Evolutionary conservation across 805 yeast species (phyloP).

Genomic region (Wickerhamiella siamensis): DNA sequence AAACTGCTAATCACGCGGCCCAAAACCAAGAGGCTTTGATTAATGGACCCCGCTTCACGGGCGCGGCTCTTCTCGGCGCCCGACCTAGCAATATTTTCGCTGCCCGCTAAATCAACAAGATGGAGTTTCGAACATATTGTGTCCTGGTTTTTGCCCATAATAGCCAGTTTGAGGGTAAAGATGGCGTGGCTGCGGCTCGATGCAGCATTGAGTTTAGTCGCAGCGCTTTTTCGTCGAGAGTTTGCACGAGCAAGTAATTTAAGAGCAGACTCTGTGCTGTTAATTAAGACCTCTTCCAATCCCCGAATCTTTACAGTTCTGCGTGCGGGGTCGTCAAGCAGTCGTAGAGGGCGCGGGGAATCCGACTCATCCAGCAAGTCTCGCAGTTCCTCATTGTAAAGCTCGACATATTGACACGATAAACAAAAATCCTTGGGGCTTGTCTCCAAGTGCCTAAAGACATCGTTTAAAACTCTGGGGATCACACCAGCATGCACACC

Average conservation of each 20-base stretch:
- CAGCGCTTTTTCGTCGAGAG: slow-evolving; percentile 52
- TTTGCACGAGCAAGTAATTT: slow-evolving; percentile 42
- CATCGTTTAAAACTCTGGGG: slow-evolving; percentile 40
- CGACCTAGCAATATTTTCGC: slow-evolving; percentile 74
- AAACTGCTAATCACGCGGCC: slow-evolving; percentile 77
- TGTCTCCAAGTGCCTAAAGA: slow-evolving; percentile 37
- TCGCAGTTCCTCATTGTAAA: slow-evolving; percentile 73
- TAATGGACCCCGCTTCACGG: slow-evolving; percentile 85
- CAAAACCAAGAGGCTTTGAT: slow-evolving; percentile 71
- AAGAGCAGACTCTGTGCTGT: slow-evolving; percentile 38
- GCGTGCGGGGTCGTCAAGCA: slow-evolving; percentile 37
- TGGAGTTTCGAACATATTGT: slow-evolving; percentile 51
- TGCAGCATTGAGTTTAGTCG: slow-evolving; percentile 61
- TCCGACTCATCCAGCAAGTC: slow-evolving; percentile 40
- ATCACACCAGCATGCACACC: slow-evolving; percentile 41
- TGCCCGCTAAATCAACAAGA: slow-evolving; percentile 88
- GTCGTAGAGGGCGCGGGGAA: slow-evolving; percentile 29
- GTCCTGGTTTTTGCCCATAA: slow-evolving; percentile 34
- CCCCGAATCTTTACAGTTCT: slow-evolving; percentile 41
- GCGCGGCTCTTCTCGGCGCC: slow-evolving; percentile 83
- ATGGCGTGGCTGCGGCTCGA: slow-evolving; percentile 74
- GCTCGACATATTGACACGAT: slow-evolving; percentile 60
- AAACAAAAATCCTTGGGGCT: slow-evolving; percentile 31
- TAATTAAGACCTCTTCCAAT: slow-evolving; percentile 39
- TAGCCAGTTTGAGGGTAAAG: slow-evolving; percentile 46